Percentiles rank a stretch among this genome's conserved stretches.
phyloP scores from a whole-genome alignment of 139 green algal species.

The Coccomyxa sp. region DNA sequence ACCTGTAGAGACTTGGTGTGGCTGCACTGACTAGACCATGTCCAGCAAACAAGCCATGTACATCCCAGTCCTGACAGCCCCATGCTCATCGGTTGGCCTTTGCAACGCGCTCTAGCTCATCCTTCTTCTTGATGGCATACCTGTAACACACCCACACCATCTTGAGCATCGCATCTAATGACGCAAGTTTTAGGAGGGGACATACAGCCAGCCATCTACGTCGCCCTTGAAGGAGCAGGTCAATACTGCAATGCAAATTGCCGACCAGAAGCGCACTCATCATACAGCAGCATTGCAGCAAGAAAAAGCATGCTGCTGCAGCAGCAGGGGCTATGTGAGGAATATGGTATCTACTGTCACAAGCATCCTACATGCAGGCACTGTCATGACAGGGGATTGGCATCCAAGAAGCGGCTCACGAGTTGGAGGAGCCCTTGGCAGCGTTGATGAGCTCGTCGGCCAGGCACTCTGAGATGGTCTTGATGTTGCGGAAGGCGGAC shows the following conservation, averaged over 20 bases:
- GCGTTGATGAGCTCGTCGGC: conserved; percentile 99
- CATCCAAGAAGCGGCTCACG: conserved; percentile 23
- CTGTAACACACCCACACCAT: conserved; percentile 30
- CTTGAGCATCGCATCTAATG: neutral
- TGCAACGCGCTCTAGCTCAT: conserved; percentile 98
- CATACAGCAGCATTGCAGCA: neutral
- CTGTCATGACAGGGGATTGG: neutral
- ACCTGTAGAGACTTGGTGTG: no score
- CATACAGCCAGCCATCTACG: neutral
- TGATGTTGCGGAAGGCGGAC: conserved; percentile 98
- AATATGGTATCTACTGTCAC: neutral
- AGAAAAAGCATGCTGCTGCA: neutral
- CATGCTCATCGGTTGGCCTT: conserved; percentile 99
- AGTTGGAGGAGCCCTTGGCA: conserved; percentile 98
- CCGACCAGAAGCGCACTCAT: neutral
- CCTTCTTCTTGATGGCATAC: conserved; percentile 99
- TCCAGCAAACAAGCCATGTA: no score
- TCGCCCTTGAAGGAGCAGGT: neutral
- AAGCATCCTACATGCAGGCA: neutral
- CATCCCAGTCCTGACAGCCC: no score
- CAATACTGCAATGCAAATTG: neutral
- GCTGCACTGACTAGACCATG: no score
- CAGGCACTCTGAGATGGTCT: conserved; percentile 99
- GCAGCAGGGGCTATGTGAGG: neutral
- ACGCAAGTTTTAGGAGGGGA: neutral